These are phyloP conservation scores for Aureobasidium sp. DNA, from an alignment of 2,329 filamentous ascomycete species.

Conservation along the genomic window DNA sequence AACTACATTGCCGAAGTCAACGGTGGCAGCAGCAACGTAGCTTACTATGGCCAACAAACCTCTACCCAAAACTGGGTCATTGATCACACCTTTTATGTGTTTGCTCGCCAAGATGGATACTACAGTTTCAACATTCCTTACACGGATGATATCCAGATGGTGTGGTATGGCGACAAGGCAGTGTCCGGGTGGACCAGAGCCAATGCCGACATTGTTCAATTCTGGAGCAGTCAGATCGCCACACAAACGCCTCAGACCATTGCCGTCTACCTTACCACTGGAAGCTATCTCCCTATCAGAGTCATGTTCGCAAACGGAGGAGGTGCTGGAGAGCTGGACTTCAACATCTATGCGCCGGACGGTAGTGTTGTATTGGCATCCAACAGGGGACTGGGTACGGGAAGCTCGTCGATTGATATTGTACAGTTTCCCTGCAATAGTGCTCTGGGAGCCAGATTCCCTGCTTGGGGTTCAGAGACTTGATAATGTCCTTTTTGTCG, in stretches of 20 bases:
- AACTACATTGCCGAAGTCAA: conserved; percentile 19
- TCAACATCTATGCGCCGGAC: conserved; percentile 15
- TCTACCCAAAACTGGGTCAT: conserved; percentile 15
- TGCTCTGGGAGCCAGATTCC: conserved; percentile 16
- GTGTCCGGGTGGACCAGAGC: conserved; percentile 16
- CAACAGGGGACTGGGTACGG: not conserved
- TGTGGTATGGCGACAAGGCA: conserved; percentile 18
- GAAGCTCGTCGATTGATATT: conserved; percentile 14
- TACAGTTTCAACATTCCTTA: conserved; percentile 19
- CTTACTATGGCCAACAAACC: not conserved
- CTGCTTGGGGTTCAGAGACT: conserved; percentile 16
- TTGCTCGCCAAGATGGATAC: conserved; percentile 16
- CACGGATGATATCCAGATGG: conserved; percentile 16
- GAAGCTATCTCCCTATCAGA: conserved; percentile 14
- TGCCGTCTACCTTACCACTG: conserved; percentile 13
- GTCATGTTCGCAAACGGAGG: conserved; percentile 18
- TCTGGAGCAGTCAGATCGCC: conserved; percentile 14
- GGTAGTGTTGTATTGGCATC: conserved; percentile 5
- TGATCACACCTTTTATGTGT: conserved; percentile 19
- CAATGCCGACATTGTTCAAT: conserved; percentile 17
- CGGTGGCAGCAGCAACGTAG: not conserved
- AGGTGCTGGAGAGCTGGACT: conserved; percentile 17
- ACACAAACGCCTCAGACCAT: conserved; percentile 15
- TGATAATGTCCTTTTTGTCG: not conserved
- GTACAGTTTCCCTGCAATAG: conserved; percentile 15